A percentile compares a stretch with the other conserved stretches of the same genome.
These are phyloP conservation scores for Hypericum androsaemum DNA, from an alignment of 345 rosid genomes.

Conservation along the genomic window DNA sequence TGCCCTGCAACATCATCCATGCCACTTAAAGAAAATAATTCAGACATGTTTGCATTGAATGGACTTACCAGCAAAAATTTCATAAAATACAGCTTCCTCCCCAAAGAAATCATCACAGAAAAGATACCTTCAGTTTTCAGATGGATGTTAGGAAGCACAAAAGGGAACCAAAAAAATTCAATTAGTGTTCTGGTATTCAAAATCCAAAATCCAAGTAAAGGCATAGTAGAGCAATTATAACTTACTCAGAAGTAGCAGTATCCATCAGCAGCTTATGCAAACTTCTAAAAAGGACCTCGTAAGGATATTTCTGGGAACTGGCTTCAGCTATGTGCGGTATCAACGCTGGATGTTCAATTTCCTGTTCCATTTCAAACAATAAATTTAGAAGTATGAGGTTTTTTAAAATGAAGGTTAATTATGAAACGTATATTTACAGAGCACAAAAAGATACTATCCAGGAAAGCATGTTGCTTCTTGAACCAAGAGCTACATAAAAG, in stretches of 20 bases:
- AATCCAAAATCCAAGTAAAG: slow-evolving; percentile 13
- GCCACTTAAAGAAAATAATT: too few relatives aligned
- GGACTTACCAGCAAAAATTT: slow-evolving; percentile 70
- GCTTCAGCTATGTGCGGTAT: slow-evolving; percentile 99
- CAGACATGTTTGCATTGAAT: too few relatives aligned
- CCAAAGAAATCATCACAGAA: slow-evolving; percentile 96
- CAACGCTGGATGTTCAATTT: slow-evolving; percentile 92
- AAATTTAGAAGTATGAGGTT: too few relatives aligned
- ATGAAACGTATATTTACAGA: too few relatives aligned
- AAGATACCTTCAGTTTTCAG: slow-evolving; percentile 53
- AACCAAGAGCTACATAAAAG: too few relatives aligned
- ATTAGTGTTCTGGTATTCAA: slow-evolving; percentile 5
- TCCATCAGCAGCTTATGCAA: slow-evolving; percentile 94
- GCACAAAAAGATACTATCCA: too few relatives aligned
- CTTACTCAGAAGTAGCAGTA: slow-evolving; percentile 98
- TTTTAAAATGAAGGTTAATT: too few relatives aligned
- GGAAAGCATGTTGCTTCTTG: too few relatives aligned
- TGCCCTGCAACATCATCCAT: too few relatives aligned
- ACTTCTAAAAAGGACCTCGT: slow-evolving; percentile 95
- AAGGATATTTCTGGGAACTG: slow-evolving; percentile 80
- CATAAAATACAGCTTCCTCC: slow-evolving; percentile 81
- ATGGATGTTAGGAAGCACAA: neutral
- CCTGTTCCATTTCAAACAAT: slow-evolving; percentile 29
- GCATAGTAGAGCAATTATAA: slow-evolving; percentile 16
- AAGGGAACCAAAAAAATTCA: slow-evolving; percentile 1